phyloP scores from a whole-genome alignment of 305 asterid genomes.

The Fraxinus xanthoxyloides region DNA sequence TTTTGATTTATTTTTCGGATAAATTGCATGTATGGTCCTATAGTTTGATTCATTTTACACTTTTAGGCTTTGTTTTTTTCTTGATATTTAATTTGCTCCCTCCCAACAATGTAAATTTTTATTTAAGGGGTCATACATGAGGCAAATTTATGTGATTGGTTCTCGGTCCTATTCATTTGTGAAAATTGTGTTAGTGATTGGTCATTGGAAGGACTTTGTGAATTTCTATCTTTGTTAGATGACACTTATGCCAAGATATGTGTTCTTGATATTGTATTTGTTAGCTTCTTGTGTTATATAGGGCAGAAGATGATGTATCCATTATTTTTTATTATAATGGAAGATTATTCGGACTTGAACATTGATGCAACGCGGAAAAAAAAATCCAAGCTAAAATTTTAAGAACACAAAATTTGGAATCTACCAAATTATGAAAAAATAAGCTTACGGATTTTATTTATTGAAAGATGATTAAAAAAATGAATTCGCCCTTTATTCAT shows the following conservation, averaged over 20 bases:
- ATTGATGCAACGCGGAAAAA: too few species aligned
- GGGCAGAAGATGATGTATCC: not conserved
- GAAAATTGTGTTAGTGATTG: not conserved
- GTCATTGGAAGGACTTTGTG: not conserved
- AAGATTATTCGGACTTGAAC: not conserved
- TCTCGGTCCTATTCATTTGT: not conserved
- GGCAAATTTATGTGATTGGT: not conserved
- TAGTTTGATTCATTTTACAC: not conserved
- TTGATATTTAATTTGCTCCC: not conserved
- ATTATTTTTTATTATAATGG: not conserved
- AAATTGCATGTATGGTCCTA: not conserved
- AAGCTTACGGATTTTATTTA: too few species aligned
- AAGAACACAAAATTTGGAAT: not conserved
- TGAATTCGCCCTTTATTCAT: not conserved
- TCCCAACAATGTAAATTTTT: not conserved
- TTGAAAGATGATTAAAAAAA: not conserved
- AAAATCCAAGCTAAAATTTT: not conserved
- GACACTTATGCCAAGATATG: not conserved
- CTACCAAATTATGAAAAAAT: not conserved
- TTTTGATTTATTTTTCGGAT: not conserved
- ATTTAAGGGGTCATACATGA: not conserved
- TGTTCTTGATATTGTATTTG: not conserved
- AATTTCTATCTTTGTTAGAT: not conserved
- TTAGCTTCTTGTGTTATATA: not conserved
- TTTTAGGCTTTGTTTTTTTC: not conserved